These are phyloP conservation scores for Dittrichia graveolens DNA, from an alignment of 129 eudicot genomes.

Conservation along the genomic window DNA sequence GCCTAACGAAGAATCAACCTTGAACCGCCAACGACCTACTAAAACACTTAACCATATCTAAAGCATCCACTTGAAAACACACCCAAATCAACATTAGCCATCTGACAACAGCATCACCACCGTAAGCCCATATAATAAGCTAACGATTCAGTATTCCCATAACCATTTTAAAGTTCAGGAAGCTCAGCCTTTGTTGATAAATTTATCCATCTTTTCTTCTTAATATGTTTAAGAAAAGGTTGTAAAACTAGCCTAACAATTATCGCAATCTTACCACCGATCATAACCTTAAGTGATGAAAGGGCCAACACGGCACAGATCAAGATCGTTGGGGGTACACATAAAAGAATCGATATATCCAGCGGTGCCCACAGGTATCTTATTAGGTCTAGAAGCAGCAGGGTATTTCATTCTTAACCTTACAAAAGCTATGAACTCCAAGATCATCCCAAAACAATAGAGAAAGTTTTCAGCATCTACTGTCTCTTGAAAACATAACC, in stretches of 20 bases:
- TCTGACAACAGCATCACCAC: too few species aligned
- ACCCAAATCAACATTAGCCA: constrained; percentile 29
- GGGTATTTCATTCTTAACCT: constrained; percentile 57
- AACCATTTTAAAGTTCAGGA: constrained; percentile 52
- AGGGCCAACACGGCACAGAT: constrained; percentile 68
- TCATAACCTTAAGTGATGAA: constrained; percentile 62
- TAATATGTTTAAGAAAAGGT: constrained; percentile 50
- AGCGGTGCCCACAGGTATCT: constrained; percentile 72
- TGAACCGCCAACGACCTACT: constrained; percentile 24
- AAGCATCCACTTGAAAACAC: constrained; percentile 18
- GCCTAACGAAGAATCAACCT: background rate
- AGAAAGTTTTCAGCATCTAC: constrained; percentile 74
- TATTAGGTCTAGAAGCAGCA: constrained; percentile 59
- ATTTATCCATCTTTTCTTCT: constrained; percentile 66
- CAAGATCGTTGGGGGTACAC: constrained; percentile 63
- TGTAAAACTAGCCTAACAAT: constrained; percentile 59
- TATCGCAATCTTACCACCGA: constrained; percentile 56
- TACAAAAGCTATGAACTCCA: too few species aligned
- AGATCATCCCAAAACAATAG: constrained; percentile 77
- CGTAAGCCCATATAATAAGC: too few species aligned
- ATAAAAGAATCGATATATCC: constrained; percentile 62
- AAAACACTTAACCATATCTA: constrained; percentile 33
- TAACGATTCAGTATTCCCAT: constrained; percentile 36
- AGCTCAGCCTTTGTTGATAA: constrained; percentile 56
- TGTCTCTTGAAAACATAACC: constrained; percentile 80